phyloP scores from a whole-genome alignment of 495 filamentous ascomycete species.

The Annulohypoxylon maeteangense region DNA sequence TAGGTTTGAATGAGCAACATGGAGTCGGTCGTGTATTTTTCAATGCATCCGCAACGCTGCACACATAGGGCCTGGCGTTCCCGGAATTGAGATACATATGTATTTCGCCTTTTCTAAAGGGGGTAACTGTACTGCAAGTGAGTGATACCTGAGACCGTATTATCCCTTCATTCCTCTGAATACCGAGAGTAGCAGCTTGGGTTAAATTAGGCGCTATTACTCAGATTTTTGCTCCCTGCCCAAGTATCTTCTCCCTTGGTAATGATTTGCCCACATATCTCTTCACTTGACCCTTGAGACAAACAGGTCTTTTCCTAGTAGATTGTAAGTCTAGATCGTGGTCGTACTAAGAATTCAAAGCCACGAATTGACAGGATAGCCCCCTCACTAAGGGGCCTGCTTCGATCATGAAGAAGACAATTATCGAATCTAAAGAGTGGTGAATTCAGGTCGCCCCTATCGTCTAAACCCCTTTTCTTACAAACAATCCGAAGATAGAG shows the following conservation, averaged over 20 bases:
- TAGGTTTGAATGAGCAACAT: conserved; percentile 45
- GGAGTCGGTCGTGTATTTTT: conserved; percentile 36
- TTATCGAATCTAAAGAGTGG: conserved; percentile 9
- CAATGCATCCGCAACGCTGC: conserved; percentile 34
- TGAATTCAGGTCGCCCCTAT: background rate
- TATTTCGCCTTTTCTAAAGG: conserved; percentile 23
- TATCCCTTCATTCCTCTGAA: conserved; percentile 36
- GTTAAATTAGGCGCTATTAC: background rate
- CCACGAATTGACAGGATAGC: background rate
- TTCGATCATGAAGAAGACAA: background rate
- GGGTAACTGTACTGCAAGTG: conserved; percentile 1
- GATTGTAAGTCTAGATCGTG: background rate
- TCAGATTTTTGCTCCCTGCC: background rate
- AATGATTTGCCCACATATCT: background rate
- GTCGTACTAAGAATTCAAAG: background rate
- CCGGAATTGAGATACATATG: conserved; percentile 38
- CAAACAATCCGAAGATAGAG: too few species aligned
- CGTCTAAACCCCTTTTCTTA: background rate
- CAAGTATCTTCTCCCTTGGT: conserved; percentile 20
- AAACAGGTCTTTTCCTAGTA: background rate
- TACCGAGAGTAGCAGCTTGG: background rate
- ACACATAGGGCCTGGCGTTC: conserved; percentile 46
- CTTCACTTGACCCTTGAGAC: conserved; percentile 1
- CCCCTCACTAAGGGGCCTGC: conserved; percentile 22
- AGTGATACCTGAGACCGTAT: conserved; percentile 14